Conservation (phyloP, 164 flowering plant species). For the Nymphaea colorata region DNA sequence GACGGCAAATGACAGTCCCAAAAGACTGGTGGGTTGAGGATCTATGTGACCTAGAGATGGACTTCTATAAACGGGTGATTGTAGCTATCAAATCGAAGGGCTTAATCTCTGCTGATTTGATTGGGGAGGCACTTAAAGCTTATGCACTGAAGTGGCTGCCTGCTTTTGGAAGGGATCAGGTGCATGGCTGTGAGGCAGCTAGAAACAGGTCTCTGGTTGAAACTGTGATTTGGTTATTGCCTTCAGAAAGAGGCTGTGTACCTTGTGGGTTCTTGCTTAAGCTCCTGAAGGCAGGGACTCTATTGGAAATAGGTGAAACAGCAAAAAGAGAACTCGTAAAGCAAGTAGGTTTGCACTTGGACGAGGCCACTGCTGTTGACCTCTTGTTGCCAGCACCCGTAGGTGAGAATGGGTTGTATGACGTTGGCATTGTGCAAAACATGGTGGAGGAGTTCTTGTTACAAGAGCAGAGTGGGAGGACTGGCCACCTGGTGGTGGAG, state of each 20-base stretch:
- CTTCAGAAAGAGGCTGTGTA: conserved; percentile 55
- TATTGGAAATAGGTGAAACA: conserved; percentile 40
- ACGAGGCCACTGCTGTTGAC: conserved; percentile 71
- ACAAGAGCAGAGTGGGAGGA: conserved; percentile 27
- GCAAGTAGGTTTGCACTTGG: conserved; percentile 74
- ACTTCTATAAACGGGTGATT: conserved; percentile 52
- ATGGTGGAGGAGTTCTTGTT: conserved; percentile 58
- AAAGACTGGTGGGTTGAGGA: conserved; percentile 99
- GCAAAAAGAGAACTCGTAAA: conserved; percentile 42
- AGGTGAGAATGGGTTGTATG: conserved; percentile 32
- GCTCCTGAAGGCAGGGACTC: conserved; percentile 56
- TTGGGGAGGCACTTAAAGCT: conserved; percentile 83
- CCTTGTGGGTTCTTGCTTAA: conserved; percentile 69
- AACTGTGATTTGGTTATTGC: conserved; percentile 62
- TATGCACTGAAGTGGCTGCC: conserved; percentile 57
- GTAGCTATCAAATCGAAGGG: conserved; percentile 42
- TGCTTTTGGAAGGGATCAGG: conserved; percentile 30
- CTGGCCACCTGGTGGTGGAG: background rate
- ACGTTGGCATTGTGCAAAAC: conserved; percentile 46
- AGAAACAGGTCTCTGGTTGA: conserved; percentile 40
- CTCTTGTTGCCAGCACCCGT: conserved; percentile 54
- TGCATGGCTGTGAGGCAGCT: conserved; percentile 28
- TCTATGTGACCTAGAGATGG: conserved; percentile 75
- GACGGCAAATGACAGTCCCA: conserved; percentile 44
- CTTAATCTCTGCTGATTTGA: conserved; percentile 30